A percentile compares a stretch with the other conserved stretches of the same genome.
Evolutionary conservation across 2,329 filamentous ascomycete genomes (phyloP).

Genomic region (Septoria petroselini): DNA sequence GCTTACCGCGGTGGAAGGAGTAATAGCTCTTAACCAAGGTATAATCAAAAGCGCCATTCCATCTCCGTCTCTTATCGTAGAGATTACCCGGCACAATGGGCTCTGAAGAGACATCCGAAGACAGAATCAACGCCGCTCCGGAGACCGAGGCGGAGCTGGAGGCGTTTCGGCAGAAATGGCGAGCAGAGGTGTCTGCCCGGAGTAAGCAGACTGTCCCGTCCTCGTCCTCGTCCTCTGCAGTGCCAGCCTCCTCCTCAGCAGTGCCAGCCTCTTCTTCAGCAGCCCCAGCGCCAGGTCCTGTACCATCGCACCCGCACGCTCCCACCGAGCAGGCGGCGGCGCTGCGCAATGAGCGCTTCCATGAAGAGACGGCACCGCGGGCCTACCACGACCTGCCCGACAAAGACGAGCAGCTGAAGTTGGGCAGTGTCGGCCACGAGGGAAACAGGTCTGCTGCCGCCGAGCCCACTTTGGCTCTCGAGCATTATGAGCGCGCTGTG

Average conservation of each 20-base stretch:
- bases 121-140: conserved; percentile 17
- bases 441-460: conserved; percentile 35
- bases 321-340: conserved; percentile 24
- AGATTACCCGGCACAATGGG: conserved; percentile 17
- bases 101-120: neutral
- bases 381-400: conserved; percentile 48
- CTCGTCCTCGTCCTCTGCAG: no score
- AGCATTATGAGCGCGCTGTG: conserved; percentile 89
- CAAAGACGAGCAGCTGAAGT: conserved; percentile 44
- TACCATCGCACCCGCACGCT: conserved; percentile 10
- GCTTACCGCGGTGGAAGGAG: no score
- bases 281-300: no score
- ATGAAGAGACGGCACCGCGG: conserved; percentile 43
- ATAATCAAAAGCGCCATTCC: no score
- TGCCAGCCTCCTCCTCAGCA: no score
- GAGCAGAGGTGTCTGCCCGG: conserved; percentile 67
- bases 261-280: no score
- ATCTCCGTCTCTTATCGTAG: no score
- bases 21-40: no score
- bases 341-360: conserved; percentile 36
- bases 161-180: conserved; percentile 81
- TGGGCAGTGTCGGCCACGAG: conserved; percentile 43
- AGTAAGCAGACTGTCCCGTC: conserved; percentile 43
- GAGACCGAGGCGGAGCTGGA: conserved; percentile 67
- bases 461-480: conserved; percentile 73